Base-by-base conservation (phyloP, 495 filamentous ascomycete species). In the Penicillium bialowiezense region DNA sequence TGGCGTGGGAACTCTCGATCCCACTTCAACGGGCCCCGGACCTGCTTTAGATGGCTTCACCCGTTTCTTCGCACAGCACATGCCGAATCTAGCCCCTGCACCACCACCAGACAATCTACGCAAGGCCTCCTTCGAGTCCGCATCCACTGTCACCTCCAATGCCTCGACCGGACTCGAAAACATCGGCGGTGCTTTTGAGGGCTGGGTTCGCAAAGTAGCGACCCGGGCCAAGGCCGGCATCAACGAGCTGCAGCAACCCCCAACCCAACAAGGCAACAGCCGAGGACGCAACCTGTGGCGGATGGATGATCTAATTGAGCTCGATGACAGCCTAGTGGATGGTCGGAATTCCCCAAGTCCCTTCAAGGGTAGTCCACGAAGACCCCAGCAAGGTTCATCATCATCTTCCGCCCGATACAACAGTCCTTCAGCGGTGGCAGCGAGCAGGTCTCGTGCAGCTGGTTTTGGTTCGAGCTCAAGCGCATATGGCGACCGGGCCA, bases 171-270 rank as follows among this genome's bases (percentile, higher is more conserved):
- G 83, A 1, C 65, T 97, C 5, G 91, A 96, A 56, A 87, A 90
- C 44, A 82, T 95, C 2, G 91, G 90, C 0, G 85, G 87, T 10
- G 87, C 84, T 10, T 79, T 98, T 23, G 92, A 97, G 65, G 83
- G 84, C 6, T 98, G 93, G 90, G 76, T 97, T 53, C 75, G 90
- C 35, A 89, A 86, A 52, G 80, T 92, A 45, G 88, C 86, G 31
- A 79, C 76, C 5, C 67, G 70, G 19, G 70, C 73, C 1, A 76
- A 71, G 39, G 54, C 62, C 14, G 62, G 67, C 13, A 52, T 76
- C 48, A 68, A 55, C 41, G 73, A 76, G 18, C 52, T 74, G 35
- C 72, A 75, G 38, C 70, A 69, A 52, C 47, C 61, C 6, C 37
- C 61, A 2, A 56, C 20, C 45, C 70, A 71, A 4, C 67, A 63